Evolutionary conservation across 768 basidiomycete species (phyloP).

Genomic region (Phallus indusiatus): DNA sequence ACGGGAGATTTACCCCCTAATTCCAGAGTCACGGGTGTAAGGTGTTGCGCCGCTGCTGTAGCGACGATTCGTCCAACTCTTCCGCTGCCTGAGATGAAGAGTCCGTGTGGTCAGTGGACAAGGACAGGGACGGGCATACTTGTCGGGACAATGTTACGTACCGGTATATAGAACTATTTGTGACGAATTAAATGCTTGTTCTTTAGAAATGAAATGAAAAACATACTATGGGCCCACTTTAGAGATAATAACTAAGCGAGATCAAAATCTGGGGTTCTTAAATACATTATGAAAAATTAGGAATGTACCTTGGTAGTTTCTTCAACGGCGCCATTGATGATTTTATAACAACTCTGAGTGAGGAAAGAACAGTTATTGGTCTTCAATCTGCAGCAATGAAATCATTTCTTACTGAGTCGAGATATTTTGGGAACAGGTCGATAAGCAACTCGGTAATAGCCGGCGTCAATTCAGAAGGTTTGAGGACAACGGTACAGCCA

Average conservation of each 20-base stretch:
- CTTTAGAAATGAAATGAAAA: neutral
- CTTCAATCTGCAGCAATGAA: no score
- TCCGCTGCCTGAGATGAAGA: conserved; percentile 25
- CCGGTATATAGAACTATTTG: conserved; percentile 55
- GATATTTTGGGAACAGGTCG: conserved; percentile 63
- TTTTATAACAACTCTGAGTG: conserved; percentile 3
- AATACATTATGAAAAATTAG: neutral
- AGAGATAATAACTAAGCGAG: conserved; percentile 52
- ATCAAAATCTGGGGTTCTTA: neutral
- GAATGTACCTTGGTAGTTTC: conserved; percentile 12
- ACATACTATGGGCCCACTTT: conserved; percentile 52
- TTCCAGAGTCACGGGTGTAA: conserved; percentile 61
- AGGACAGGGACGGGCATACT: neutral
- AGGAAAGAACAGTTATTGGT: neutral
- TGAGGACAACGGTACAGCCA: conserved; percentile 61
- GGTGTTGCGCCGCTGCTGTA: conserved; percentile 62
- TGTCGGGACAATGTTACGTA: neutral
- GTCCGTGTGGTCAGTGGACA: neutral
- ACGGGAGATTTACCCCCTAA: conserved; percentile 61
- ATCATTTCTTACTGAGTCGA: conserved; percentile 40
- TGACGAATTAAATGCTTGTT: conserved; percentile 11
- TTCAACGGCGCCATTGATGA: conserved; percentile 19
- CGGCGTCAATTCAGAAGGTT: conserved; percentile 66
- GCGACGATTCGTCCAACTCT: conserved; percentile 61
- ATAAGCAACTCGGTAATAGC: conserved; percentile 47